Evolutionary conservation across 2,329 filamentous ascomycete genomes (phyloP), one percentile per base, ranked within the genome.

Genomic region (Fusarium gaditjirri): DNA sequence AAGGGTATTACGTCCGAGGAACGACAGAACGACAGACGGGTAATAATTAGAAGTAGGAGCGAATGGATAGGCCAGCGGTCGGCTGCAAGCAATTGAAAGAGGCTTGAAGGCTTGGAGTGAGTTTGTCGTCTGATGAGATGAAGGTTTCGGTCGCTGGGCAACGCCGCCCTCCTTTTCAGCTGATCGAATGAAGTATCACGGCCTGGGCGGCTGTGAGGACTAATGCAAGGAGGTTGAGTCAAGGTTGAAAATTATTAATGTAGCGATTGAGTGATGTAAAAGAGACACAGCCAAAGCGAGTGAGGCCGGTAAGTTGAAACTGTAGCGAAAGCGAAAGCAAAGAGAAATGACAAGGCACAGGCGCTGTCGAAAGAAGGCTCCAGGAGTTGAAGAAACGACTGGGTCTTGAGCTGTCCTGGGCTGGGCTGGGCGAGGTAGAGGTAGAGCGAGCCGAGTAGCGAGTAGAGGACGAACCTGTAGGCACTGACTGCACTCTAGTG

Each of bases 281-380:
- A 68, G 29, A 65, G 78, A 83, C 82, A 78, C 83, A 84, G 85
- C 85, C 86, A 85, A 83, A 90, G 85, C 88, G 88, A 91, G 84
- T 87, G 89, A 89, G 84, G 84, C 82, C 82, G 83, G 69, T 72
- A 67, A 39, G 61, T 68, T 72, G 65, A 71, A 72, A 55, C 61
- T 64, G 70, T 63, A 73, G 52, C 38, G 52, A 66, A 47, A 61
- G 69, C 54, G 68, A 58, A 69, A 72, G 25, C 61, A 71, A 57
- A 39, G 61, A 70, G 58, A 65, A 67, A 70, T 60, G 64, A 66
- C 61, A 61, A 66, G 65, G 72, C 66, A 57, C 61, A 59, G 69
- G 69, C 44, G 68, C 61, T 71, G 62, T 71, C 67, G 70, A 76
- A 62, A 57, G 67, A 74, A 72, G 36, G 57, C 63, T 74, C 72